Evolutionary conservation across 495 filamentous ascomycete genomes (phyloP).

Genomic region (Neurospora terricola): DNA sequence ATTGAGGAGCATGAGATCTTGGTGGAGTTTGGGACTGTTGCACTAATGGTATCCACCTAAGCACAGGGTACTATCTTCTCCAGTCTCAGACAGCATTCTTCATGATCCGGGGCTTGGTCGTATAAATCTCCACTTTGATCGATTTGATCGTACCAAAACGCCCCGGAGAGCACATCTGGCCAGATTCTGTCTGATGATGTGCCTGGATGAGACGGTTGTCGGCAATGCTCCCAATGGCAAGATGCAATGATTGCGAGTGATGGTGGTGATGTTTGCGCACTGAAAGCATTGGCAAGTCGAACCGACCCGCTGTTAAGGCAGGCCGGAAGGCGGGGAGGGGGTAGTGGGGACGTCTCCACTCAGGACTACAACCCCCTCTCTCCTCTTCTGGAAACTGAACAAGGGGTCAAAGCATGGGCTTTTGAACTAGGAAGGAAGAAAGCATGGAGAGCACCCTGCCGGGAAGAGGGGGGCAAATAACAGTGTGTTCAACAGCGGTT

Average conservation of each 20-base stretch:
- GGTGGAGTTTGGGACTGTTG: no score
- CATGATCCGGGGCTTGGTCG: not conserved
- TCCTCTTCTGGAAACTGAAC: not conserved
- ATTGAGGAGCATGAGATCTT: not conserved
- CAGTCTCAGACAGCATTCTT: not conserved
- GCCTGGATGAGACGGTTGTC: not conserved
- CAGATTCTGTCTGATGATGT: not conserved
- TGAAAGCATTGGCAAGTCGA: not conserved
- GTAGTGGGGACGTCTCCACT: not conserved
- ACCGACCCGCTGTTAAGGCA: not conserved
- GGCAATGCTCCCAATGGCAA: not conserved
- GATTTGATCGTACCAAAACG: not conserved
- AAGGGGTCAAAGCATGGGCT: not conserved
- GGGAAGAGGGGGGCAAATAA: no score
- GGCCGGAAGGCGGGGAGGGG: not conserved
- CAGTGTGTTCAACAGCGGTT: no score
- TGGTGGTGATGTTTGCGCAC: not conserved
- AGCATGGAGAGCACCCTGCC: not conserved
- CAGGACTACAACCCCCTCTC: not conserved
- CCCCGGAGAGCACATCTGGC: not conserved
- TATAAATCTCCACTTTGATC: not conserved
- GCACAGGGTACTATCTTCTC: not conserved
- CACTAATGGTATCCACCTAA: not conserved
- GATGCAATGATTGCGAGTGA: not conserved
- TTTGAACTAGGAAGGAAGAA: not conserved